Evolutionary conservation across 805 yeast species (phyloP).

Genomic region (Priceomyces castillae): DNA sequence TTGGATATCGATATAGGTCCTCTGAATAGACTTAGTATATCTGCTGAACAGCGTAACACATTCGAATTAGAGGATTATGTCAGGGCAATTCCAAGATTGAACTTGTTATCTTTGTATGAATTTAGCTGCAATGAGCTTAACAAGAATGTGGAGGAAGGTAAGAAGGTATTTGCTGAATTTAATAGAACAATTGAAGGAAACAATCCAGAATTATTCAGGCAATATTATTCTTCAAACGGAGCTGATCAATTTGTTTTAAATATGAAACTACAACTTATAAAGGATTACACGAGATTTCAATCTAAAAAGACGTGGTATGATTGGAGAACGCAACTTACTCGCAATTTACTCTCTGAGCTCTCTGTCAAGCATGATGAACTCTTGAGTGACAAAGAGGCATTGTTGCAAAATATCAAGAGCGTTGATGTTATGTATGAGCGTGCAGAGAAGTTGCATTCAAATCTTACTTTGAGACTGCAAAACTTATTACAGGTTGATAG

Average conservation of each 20-base stretch:
- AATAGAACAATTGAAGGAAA: conserved; percentile 45
- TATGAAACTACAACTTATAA: conserved; percentile 48
- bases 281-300: conserved; percentile 49
- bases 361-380: conserved; percentile 18
- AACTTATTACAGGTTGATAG: conserved; percentile 15
- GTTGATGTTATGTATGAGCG: conserved; percentile 10
- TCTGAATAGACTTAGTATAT: conserved; percentile 21
- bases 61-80: conserved; percentile 34
- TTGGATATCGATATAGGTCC: conserved; percentile 32
- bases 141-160: conserved; percentile 51
- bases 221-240: conserved; percentile 41
- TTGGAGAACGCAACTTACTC: conserved; percentile 55
- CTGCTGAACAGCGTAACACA: conserved; percentile 8
- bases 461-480: conserved; percentile 15
- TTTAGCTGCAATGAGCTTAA: conserved; percentile 54
- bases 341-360: conserved; percentile 41
- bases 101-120: conserved; percentile 47
- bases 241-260: conserved; percentile 41
- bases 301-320: conserved; percentile 59
- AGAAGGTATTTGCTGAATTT: conserved; percentile 43
- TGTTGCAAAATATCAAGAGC: conserved; percentile 12
- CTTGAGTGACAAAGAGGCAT: conserved; percentile 15
- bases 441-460: conserved; percentile 8
- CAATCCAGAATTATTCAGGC: conserved; percentile 49
- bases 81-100: conserved; percentile 38